Percentiles rank a stretch among this genome's conserved stretches.
phyloP scores from a whole-genome alignment of 805 yeast genomes.

The Dipodascus geniculatus region DNA sequence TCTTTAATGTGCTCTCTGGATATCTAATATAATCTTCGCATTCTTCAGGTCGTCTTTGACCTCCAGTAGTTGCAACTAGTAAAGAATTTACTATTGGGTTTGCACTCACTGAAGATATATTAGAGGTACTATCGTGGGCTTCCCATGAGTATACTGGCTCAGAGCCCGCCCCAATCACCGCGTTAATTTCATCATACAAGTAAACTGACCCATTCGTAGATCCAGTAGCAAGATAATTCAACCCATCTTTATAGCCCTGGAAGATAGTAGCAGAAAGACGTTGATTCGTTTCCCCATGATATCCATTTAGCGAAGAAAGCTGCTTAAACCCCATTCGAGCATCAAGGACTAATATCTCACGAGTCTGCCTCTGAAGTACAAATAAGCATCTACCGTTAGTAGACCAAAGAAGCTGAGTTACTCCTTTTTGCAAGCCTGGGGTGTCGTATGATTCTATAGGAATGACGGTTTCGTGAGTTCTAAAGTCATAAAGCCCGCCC shows the following conservation, averaged over 20 bases:
- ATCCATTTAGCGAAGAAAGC: slow-evolving; percentile 10
- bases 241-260: slow-evolving; percentile 6
- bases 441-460: background rate
- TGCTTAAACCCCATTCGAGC: slow-evolving; percentile 13
- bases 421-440: slow-evolving; percentile 7
- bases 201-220: slow-evolving; percentile 6
- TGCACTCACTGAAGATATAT: slow-evolving; percentile 8
- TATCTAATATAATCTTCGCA: background rate
- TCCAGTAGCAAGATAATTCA: slow-evolving; percentile 5
- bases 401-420: slow-evolving; percentile 16
- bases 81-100: slow-evolving; percentile 9
- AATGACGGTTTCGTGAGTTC: background rate
- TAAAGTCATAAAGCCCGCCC: slow-evolving; percentile 5
- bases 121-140: slow-evolving; percentile 8
- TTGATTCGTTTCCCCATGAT: slow-evolving; percentile 14
- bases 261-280: slow-evolving; percentile 8
- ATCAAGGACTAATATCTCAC: slow-evolving; percentile 15
- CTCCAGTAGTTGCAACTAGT: background rate
- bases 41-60: background rate
- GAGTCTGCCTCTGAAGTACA: slow-evolving; percentile 9
- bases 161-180: slow-evolving; percentile 3
- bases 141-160: slow-evolving; percentile 5
- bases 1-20: slow-evolving; percentile 1
- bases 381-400: slow-evolving; percentile 11
- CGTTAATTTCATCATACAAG: slow-evolving; percentile 3